Evolutionary conservation across 2,329 filamentous ascomycete genomes (phyloP).

Genomic region (Bipolaris bicolor): DNA sequence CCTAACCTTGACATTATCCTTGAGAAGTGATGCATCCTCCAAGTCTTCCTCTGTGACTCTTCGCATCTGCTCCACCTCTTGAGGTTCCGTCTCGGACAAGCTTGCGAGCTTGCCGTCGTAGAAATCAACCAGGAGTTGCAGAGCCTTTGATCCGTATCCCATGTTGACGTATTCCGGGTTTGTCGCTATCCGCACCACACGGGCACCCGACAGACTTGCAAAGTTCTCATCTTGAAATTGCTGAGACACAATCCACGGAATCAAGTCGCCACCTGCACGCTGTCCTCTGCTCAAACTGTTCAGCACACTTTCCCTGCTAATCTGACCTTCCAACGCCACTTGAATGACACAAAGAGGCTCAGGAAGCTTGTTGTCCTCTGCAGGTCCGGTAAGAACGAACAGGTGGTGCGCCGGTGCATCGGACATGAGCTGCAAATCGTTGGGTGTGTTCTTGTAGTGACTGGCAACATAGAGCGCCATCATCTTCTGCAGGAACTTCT

Average conservation of each 20-base stretch:
- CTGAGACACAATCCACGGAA: conserved; percentile 96
- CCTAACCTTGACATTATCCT: conserved; percentile 87
- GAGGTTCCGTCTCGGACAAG: conserved; percentile 73
- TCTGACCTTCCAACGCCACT: conserved; percentile 90
- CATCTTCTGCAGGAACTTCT: conserved; percentile 98
- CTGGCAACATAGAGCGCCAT: conserved; percentile 96
- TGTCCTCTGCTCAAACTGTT: conserved; percentile 89
- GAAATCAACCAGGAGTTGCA: conserved; percentile 87
- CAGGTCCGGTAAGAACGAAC: conserved; percentile 88
- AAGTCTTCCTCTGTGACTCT: conserved; percentile 84
- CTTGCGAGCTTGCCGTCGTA: conserved; percentile 92
- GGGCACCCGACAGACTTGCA: conserved; percentile 87
- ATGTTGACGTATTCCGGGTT: conserved; percentile 91
- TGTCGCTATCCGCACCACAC: conserved; percentile 92
- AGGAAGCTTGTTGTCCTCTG: conserved; percentile 78
- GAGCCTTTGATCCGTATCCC: conserved; percentile 90
- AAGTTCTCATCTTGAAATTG: conserved; percentile 99
- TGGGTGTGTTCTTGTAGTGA: conserved; percentile 97
- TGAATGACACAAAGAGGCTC: conserved; percentile 96
- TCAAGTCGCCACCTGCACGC: conserved; percentile 87
- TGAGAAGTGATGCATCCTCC: conserved; percentile 73
- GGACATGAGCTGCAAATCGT: conserved; percentile 98
- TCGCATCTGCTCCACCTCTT: conserved; percentile 66
- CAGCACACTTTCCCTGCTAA: conserved; percentile 89
- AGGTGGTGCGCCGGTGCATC: conserved; percentile 96